Conservation (phyloP, 2,329 filamentous ascomycete species). For the Atkinsonella texensis region DNA sequence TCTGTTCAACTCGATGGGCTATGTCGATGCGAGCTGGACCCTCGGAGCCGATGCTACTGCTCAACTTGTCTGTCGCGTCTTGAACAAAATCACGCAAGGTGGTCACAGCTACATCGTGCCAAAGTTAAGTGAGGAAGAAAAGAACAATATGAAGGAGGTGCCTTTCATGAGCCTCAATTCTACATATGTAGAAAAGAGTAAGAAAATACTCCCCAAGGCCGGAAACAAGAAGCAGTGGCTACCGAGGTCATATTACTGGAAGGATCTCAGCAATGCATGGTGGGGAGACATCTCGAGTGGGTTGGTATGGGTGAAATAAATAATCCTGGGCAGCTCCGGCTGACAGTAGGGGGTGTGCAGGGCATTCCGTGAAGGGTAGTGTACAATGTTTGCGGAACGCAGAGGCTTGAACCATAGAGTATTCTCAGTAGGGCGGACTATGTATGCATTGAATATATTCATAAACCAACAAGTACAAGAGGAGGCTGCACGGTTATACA, state of each 20-base stretch:
- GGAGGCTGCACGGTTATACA: too few species aligned
- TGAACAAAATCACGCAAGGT: neutral
- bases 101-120: neutral
- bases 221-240: constrained; percentile 3
- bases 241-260: constrained; percentile 6
- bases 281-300: constrained; percentile 2
- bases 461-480: too few species aligned
- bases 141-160: neutral
- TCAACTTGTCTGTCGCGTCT: constrained; percentile 5
- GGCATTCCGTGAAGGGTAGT: too few species aligned
- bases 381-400: too few species aligned
- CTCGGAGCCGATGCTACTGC: constrained; percentile 34
- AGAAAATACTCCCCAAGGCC: neutral
- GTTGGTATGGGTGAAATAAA: constrained; percentile 2
- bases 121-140: constrained; percentile 1
- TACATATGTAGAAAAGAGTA: constrained; percentile 3
- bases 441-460: too few species aligned
- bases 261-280: constrained; percentile 5
- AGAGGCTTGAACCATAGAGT: too few species aligned
- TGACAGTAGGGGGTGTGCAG: too few species aligned
- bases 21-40: constrained; percentile 54
- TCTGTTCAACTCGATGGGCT: constrained; percentile 44
- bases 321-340: too few species aligned
- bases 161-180: constrained; percentile 6
- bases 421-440: too few species aligned